Evolutionary conservation across 257 asterid genomes (phyloP).

Genomic region (Haberlea rhodopensis): DNA sequence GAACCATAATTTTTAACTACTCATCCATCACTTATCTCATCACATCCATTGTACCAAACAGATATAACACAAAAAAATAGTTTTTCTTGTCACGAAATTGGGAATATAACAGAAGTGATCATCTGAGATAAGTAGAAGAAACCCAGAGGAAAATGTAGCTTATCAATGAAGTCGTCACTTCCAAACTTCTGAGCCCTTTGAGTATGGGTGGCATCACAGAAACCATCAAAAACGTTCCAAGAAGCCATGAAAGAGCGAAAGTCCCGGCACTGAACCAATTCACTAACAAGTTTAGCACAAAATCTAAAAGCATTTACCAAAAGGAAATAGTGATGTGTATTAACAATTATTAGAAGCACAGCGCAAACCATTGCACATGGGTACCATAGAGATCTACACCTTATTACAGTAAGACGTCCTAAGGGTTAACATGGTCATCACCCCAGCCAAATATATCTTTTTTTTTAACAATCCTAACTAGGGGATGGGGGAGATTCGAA

Average conservation of each 20-base stretch:
- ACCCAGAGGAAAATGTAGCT: conserved; percentile 86
- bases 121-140: conserved; percentile 85
- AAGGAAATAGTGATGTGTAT: not conserved
- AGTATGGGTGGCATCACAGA: conserved; percentile 92
- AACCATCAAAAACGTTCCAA: conserved; percentile 96
- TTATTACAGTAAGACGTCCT: too few species aligned
- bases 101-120: conserved; percentile 26
- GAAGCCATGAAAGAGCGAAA: conserved; percentile 76
- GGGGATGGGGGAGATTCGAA: too few species aligned
- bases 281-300: conserved; percentile 20
- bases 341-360: not conserved
- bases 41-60: conserved; percentile 16
- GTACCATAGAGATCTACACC: not conserved
- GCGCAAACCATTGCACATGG: not conserved
- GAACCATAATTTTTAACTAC: too few species aligned
- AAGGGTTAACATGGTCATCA: not conserved
- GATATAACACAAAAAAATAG: conserved; percentile 22
- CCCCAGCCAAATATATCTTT: not conserved
- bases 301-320: not conserved
- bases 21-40: too few species aligned
- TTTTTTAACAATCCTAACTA: too few species aligned
- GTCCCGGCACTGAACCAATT: conserved; percentile 67
- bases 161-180: conserved; percentile 88
- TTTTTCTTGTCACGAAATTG: conserved; percentile 40
- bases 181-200: conserved; percentile 85